These are phyloP conservation scores for Blastobotrys illinoisensis DNA, from an alignment of 1,139 yeast species.

Conservation along the genomic window DNA sequence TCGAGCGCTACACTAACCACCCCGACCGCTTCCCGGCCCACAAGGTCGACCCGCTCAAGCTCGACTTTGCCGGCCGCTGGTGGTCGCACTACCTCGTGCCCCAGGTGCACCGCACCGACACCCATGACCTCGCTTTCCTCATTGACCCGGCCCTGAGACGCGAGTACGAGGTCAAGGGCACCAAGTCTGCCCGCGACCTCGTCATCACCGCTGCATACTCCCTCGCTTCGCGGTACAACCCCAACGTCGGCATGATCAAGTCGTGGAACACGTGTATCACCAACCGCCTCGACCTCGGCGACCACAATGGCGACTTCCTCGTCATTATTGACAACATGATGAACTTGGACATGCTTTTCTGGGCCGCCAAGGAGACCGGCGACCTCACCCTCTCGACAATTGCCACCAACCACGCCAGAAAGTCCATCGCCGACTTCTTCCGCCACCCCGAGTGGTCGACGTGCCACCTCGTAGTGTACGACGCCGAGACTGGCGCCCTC, in stretches of 20 bases:
- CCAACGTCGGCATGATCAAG: conserved; percentile 25
- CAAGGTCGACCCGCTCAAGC: conserved; percentile 17
- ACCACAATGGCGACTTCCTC: conserved; percentile 22
- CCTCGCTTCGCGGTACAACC: conserved; percentile 26
- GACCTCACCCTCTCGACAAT: conserved; percentile 26
- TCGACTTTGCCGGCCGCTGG: conserved; percentile 13
- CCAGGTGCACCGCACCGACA: conserved; percentile 25
- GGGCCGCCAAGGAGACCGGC: conserved; percentile 28
- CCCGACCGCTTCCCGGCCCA: conserved; percentile 5
- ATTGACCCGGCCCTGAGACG: conserved; percentile 28
- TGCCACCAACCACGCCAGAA: conserved; percentile 32
- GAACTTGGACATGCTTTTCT: conserved; percentile 30
- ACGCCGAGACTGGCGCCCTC: conserved; percentile 22
- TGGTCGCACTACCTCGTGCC: conserved; percentile 5
- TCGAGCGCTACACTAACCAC: conserved; percentile 20
- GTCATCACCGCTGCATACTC: conserved; percentile 29
- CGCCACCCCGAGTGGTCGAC: conserved; percentile 27
- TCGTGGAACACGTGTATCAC: conserved; percentile 27
- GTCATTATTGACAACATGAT: conserved; percentile 36
- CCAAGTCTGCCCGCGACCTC: conserved; percentile 19
- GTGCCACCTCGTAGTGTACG: conserved; percentile 28
- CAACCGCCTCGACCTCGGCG: conserved; percentile 19
- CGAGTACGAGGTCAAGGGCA: conserved; percentile 21
- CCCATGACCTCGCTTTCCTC: conserved; percentile 32
- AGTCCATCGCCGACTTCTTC: conserved; percentile 25